Percentiles rank a stretch among this genome's conserved stretches.
These are phyloP conservation scores for Gloeophyllum trabeum DNA, from an alignment of 768 basidiomycete genomes.

Conservation along the genomic window DNA sequence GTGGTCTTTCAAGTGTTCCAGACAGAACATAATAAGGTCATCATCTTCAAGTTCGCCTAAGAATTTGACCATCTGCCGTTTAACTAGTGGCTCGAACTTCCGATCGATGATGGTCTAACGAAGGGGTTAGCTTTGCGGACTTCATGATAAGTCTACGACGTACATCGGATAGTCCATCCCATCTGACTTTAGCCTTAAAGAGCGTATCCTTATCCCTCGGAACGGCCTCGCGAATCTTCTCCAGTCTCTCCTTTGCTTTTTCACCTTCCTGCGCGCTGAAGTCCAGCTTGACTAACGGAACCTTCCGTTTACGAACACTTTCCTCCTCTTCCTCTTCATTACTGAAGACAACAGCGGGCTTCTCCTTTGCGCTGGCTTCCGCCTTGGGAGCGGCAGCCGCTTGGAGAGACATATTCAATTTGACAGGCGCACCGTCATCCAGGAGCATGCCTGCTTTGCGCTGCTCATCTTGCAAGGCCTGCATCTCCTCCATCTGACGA, in stretches of 20 bases:
- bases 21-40: conserved; percentile 86
- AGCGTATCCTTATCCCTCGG: conserved; percentile 69
- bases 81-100: conserved; percentile 79
- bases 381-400: conserved; percentile 30
- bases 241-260: conserved; percentile 68
- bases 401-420: conserved; percentile 67
- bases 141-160: conserved; percentile 17
- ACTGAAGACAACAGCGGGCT: conserved; percentile 53
- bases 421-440: conserved; percentile 87
- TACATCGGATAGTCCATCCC: conserved; percentile 87
- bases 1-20: conserved; percentile 89
- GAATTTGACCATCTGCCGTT: conserved; percentile 74
- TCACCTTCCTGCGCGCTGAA: conserved; percentile 77
- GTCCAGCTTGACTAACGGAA: conserved; percentile 83
- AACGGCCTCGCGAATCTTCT: conserved; percentile 65
- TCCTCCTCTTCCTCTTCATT: conserved; percentile 87
- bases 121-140: conserved; percentile 5
- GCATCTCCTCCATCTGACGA: conserved; percentile 93
- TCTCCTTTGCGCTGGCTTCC: conserved; percentile 30
- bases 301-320: conserved; percentile 67
- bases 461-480: conserved; percentile 82
- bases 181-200: conserved; percentile 80
- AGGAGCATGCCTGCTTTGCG: conserved; percentile 83
- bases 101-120: conserved; percentile 65
- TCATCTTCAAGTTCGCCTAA: conserved; percentile 91